phyloP scores from a whole-genome alignment of 2,329 filamentous ascomycete species.

The Helotiales sp. region DNA sequence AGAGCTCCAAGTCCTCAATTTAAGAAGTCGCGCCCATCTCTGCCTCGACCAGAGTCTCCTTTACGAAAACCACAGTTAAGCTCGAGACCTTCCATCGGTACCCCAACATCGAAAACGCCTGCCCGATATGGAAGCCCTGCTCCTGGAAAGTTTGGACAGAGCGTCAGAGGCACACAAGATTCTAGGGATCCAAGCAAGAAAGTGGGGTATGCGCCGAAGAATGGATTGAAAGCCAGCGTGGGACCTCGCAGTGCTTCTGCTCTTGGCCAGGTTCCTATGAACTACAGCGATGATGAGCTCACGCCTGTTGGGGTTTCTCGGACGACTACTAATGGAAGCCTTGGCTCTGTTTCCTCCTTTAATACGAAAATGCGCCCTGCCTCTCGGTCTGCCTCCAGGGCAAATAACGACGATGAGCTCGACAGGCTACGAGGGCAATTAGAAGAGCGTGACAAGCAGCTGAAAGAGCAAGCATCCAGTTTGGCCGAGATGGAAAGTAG shows the following conservation, averaged over 20 bases:
- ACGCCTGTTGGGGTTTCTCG: slow-evolving; percentile 58
- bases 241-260: slow-evolving; percentile 65
- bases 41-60: slow-evolving; percentile 89
- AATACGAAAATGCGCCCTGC: slow-evolving; percentile 56
- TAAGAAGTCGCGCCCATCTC: slow-evolving; percentile 74
- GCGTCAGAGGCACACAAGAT: slow-evolving; percentile 58
- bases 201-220: slow-evolving; percentile 49
- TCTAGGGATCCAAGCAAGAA: slow-evolving; percentile 66
- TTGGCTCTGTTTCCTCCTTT: slow-evolving; percentile 61
- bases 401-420: slow-evolving; percentile 65
- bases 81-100: slow-evolving; percentile 61
- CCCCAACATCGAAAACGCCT: slow-evolving; percentile 52
- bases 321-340: slow-evolving; percentile 55
- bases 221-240: slow-evolving; percentile 54
- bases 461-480: slow-evolving; percentile 85
- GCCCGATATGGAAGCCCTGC: slow-evolving; percentile 68
- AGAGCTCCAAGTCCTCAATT: slow-evolving; percentile 70
- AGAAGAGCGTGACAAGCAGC: slow-evolving; percentile 81
- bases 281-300: slow-evolving; percentile 61
- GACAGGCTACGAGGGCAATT: slow-evolving; percentile 74
- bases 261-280: slow-evolving; percentile 54
- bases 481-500: slow-evolving; percentile 90
- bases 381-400: slow-evolving; percentile 47
- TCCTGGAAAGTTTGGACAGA: slow-evolving; percentile 66
- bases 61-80: slow-evolving; percentile 68